These are phyloP conservation scores for Kodamaea ohmeri DNA, from an alignment of 1,139 yeast species.

Conservation along the genomic window DNA sequence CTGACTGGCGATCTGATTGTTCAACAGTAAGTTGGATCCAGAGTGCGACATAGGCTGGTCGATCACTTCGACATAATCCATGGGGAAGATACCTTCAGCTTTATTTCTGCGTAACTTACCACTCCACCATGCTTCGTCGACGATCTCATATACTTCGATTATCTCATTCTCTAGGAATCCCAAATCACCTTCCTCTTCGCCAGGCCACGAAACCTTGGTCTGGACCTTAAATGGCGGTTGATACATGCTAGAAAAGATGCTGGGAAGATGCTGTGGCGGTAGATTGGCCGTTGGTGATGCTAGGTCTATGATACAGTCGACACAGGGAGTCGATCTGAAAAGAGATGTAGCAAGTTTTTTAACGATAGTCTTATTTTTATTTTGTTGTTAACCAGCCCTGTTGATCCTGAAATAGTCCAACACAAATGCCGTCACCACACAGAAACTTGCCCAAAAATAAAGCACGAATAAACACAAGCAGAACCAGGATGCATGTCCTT, in stretches of 20 bases:
- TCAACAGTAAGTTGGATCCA: slow-evolving; percentile 15
- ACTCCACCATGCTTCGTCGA: slow-evolving; percentile 92
- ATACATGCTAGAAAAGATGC: slow-evolving; percentile 17
- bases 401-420: neutral
- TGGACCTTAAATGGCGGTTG: slow-evolving; percentile 68
- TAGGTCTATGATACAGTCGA: slow-evolving; percentile 2
- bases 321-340: neutral
- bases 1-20: slow-evolving; percentile 12
- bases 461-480: neutral
- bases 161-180: slow-evolving; percentile 93
- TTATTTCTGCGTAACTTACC: slow-evolving; percentile 80
- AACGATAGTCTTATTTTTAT: slow-evolving; percentile 5
- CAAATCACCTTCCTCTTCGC: slow-evolving; percentile 80
- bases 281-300: neutral
- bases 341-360: slow-evolving; percentile 5
- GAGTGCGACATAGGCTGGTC: slow-evolving; percentile 22
- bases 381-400: slow-evolving; percentile 2
- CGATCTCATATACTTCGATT: slow-evolving; percentile 74
- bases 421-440: neutral
- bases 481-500: neutral
- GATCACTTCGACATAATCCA: slow-evolving; percentile 72
- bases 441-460: neutral
- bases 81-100: slow-evolving; percentile 82
- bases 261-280: neutral
- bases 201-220: slow-evolving; percentile 87